Percentiles rank a stretch among this genome's conserved stretches.
phyloP scores from a whole-genome alignment of 106 monocot species.

The Dactylorhiza incarnata region DNA sequence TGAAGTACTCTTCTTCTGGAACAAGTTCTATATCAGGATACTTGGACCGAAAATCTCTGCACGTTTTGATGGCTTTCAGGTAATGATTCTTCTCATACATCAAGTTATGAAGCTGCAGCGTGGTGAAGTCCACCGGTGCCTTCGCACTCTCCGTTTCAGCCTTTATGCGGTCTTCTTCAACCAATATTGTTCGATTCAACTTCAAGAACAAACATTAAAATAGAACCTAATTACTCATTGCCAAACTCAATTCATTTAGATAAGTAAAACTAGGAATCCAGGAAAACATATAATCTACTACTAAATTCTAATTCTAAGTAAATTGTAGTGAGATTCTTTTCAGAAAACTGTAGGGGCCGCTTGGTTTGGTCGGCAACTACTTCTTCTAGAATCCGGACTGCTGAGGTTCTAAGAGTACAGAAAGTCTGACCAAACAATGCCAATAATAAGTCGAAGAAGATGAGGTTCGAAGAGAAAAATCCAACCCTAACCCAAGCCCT shows the following conservation, averaged over 20 bases:
- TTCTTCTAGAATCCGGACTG: background rate
- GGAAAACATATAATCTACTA: too few relatives aligned
- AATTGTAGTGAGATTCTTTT: too few relatives aligned
- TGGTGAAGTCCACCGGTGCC: slow-evolving; percentile 87
- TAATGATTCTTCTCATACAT: slow-evolving; percentile 98
- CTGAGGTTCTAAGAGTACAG: background rate
- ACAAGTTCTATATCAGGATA: slow-evolving; percentile 83
- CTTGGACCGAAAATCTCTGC: slow-evolving; percentile 85
- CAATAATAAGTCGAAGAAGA: background rate
- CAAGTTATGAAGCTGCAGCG: slow-evolving; percentile 84
- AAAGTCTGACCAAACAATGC: background rate
- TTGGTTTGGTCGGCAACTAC: background rate
- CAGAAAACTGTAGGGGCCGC: background rate
- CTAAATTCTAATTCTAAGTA: too few relatives aligned
- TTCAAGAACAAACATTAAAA: slow-evolving; percentile 4
- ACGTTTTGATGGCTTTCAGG: slow-evolving; percentile 87
- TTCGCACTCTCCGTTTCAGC: slow-evolving; percentile 84
- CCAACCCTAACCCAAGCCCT: background rate
- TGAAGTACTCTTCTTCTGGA: slow-evolving; percentile 70
- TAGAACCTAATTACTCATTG: background rate
- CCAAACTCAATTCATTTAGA: background rate
- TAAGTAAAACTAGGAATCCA: background rate
- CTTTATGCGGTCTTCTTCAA: slow-evolving; percentile 87
- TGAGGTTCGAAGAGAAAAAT: background rate
- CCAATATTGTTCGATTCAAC: slow-evolving; percentile 74